phyloP scores from a whole-genome alignment of 805 yeast genomes.

The Metschnikowia matae region DNA sequence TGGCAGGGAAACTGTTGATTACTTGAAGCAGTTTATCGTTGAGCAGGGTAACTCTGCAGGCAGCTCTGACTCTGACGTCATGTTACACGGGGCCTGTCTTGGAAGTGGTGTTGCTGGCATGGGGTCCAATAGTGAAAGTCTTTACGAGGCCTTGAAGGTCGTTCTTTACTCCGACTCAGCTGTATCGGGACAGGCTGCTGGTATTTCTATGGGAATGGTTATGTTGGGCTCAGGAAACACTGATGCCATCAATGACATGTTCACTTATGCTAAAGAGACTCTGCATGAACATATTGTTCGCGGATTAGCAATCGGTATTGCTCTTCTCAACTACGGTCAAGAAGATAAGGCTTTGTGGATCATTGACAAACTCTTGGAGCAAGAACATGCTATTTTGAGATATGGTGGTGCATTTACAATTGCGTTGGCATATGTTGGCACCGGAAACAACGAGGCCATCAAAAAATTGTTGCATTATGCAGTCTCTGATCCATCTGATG shows the following conservation, averaged over 20 bases:
- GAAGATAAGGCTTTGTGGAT: slow-evolving; percentile 74
- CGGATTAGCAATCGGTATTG: slow-evolving; percentile 87
- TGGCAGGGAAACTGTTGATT: slow-evolving; percentile 81
- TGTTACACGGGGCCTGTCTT: slow-evolving; percentile 91
- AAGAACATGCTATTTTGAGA: slow-evolving; percentile 80
- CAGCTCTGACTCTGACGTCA: slow-evolving; percentile 68
- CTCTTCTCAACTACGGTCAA: slow-evolving; percentile 78
- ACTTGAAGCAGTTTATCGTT: slow-evolving; percentile 66
- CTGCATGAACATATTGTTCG: slow-evolving; percentile 94
- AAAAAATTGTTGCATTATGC: slow-evolving; percentile 85
- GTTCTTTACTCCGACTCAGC: slow-evolving; percentile 89
- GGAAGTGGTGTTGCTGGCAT: slow-evolving; percentile 97
- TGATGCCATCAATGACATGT: slow-evolving; percentile 70
- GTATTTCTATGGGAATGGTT: slow-evolving; percentile 90
- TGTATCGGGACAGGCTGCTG: slow-evolving; percentile 93
- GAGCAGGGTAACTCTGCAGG: slow-evolving; percentile 64
- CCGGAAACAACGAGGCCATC: slow-evolving; percentile 86
- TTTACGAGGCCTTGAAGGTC: slow-evolving; percentile 78
- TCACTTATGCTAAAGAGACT: slow-evolving; percentile 88
- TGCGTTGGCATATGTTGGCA: slow-evolving; percentile 95
- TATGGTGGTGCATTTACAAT: slow-evolving; percentile 95
- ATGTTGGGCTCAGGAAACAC: slow-evolving; percentile 88
- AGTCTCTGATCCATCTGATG: slow-evolving; percentile 94
- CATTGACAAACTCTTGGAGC: slow-evolving; percentile 62
- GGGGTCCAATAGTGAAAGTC: slow-evolving; percentile 73